A percentile compares a stretch with the other conserved stretches of the same genome.
Conservation (phyloP, 495 filamentous ascomycete species). For the Jackrogersella multiformis region DNA sequence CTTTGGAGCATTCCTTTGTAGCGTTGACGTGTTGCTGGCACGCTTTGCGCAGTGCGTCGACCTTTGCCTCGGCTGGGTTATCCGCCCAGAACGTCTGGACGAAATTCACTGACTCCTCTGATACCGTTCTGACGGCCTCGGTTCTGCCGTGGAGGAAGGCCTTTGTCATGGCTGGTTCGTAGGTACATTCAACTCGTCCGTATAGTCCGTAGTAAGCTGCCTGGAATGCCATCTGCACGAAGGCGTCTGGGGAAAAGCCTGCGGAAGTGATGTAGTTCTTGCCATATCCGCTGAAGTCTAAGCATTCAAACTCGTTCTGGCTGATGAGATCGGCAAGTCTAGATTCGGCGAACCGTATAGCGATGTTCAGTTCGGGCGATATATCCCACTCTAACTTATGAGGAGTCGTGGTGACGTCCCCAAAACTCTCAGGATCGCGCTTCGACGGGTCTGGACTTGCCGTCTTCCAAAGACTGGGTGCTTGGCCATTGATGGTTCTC, state of each 20-base stretch:
- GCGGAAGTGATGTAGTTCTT: constrained; percentile 98
- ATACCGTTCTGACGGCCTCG: constrained; percentile 89
- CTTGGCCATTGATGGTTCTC: constrained; percentile 93
- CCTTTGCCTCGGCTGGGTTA: constrained; percentile 79
- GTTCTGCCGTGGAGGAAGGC: constrained; percentile 90
- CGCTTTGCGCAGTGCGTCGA: constrained; percentile 84
- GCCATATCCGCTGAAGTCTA: constrained; percentile 89
- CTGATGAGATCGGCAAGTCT: constrained; percentile 92
- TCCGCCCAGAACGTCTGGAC: constrained; percentile 96
- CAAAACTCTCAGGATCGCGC: constrained; percentile 91
- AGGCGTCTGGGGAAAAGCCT: constrained; percentile 97
- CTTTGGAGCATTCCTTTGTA: constrained; percentile 90
- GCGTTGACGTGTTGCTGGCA: constrained; percentile 80
- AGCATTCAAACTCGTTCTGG: constrained; percentile 93
- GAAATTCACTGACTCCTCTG: constrained; percentile 81
- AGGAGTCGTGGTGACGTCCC: constrained; percentile 91
- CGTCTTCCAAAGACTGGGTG: constrained; percentile 91
- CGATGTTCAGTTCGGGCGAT: constrained; percentile 89
- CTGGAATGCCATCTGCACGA: constrained; percentile 99
- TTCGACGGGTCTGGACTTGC: constrained; percentile 91
- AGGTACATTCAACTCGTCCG: constrained; percentile 90
- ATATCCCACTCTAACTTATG: constrained; percentile 99
- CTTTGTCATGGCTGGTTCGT: constrained; percentile 99
- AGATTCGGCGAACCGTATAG: constrained; percentile 94
- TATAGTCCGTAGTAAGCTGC: constrained; percentile 98